Evolutionary conservation across 352 stramenopile species (phyloP).

Genomic region (Albugo laibachii): DNA sequence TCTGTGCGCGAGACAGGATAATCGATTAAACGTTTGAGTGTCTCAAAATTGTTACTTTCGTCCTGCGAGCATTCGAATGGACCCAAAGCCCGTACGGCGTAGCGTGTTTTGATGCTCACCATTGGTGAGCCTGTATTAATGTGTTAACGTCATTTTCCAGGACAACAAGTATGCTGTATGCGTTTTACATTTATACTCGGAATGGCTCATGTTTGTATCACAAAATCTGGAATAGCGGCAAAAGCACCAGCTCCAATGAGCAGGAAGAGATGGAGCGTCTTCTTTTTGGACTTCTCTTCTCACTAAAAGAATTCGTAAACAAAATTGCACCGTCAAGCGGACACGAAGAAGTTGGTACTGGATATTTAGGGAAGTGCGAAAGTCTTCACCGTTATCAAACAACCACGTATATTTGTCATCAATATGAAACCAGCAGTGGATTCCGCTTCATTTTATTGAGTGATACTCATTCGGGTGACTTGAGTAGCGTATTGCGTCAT

Average conservation of each 20-base stretch:
- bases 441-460: conserved; percentile 83
- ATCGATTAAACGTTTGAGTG: neutral
- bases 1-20: neutral
- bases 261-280: conserved; percentile 81
- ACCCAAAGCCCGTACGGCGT: too few relatives aligned
- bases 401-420: conserved; percentile 78
- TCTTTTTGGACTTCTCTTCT: conserved; percentile 84
- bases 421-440: conserved; percentile 80
- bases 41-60: neutral
- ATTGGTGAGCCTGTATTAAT: too few relatives aligned
- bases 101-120: too few relatives aligned
- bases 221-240: conserved; percentile 71
- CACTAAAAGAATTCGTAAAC: conserved; percentile 76
- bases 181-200: conserved; percentile 85
- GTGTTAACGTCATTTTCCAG: too few relatives aligned
- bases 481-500: conserved; percentile 61
- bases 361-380: conserved; percentile 9
- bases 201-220: conserved; percentile 78
- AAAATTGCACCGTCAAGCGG: conserved; percentile 22
- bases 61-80: neutral
- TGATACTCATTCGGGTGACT: conserved; percentile 69
- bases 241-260: conserved; percentile 45
- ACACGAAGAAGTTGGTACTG: conserved; percentile 3
- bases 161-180: conserved; percentile 62
- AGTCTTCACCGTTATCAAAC: conserved; percentile 73